Percentiles rank a stretch among this genome's conserved stretches.
These are phyloP conservation scores for Beauveria australis DNA, from an alignment of 2,329 filamentous ascomycete genomes.

Conservation along the genomic window DNA sequence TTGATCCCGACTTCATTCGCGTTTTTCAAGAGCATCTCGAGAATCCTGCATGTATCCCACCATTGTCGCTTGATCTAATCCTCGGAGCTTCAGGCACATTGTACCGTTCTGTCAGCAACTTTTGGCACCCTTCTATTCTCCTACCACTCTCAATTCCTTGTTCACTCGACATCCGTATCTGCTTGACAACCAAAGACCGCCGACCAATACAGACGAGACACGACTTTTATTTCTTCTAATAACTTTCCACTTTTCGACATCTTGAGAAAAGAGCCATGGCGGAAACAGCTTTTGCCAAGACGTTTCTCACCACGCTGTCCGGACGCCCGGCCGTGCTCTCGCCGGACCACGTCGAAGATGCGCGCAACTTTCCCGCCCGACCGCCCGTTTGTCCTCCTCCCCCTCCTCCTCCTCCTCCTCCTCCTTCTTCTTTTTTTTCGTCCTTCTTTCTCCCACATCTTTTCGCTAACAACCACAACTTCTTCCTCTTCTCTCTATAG, in stretches of 20 bases:
- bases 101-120: too few species aligned
- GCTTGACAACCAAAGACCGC: neutral
- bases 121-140: too few species aligned
- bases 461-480: neutral
- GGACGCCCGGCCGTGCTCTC: slow-evolving; percentile 71
- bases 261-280: slow-evolving; percentile 45
- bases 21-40: neutral
- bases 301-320: slow-evolving; percentile 74
- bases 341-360: slow-evolving; percentile 85
- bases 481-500: slow-evolving; percentile 29
- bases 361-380: slow-evolving; percentile 66
- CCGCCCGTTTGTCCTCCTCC: slow-evolving; percentile 51
- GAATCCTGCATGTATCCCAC: neutral
- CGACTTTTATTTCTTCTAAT: too few species aligned
- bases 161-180: too few species aligned
- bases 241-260: too few species aligned
- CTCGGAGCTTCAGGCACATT: too few species aligned
- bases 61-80: neutral
- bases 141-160: too few species aligned
- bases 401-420: neutral
- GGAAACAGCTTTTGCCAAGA: slow-evolving; percentile 78
- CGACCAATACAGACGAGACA: neutral
- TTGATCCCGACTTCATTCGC: too few species aligned
- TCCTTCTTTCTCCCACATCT: neutral
- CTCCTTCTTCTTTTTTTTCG: neutral